A percentile compares a stretch with the other conserved stretches of the same genome.
Evolutionary conservation across 208 protist genomes (phyloP).

Genomic region (Acanthamoeba culbertsoni): DNA sequence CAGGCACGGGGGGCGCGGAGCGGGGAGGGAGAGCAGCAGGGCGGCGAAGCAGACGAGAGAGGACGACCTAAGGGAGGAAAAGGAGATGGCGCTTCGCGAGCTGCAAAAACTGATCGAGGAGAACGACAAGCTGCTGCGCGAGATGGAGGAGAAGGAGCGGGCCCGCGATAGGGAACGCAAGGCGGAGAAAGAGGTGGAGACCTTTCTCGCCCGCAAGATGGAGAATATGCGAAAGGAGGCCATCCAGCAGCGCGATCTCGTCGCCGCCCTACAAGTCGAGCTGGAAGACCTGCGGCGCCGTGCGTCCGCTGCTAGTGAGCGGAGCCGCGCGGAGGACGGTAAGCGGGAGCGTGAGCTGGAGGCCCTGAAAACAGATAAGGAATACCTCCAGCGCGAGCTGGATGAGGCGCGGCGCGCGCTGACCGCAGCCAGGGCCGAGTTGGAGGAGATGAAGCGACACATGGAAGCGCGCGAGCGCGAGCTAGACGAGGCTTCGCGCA

Average conservation of each 20-base stretch:
- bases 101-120: constrained; percentile 21
- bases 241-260: background rate
- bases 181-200: background rate
- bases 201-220: background rate
- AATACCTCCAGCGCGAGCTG: background rate
- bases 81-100: background rate
- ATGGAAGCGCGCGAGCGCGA: background rate
- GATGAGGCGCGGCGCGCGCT: background rate
- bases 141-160: background rate
- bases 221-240: background rate
- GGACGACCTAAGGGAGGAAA: background rate
- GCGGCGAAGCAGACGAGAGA: background rate
- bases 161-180: background rate
- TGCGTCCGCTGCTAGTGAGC: background rate
- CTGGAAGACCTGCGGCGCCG: background rate
- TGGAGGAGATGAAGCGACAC: background rate
- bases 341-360: background rate
- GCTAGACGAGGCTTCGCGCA: background rate
- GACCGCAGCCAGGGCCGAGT: background rate
- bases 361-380: background rate
- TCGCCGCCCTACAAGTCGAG: background rate
- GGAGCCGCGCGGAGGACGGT: background rate
- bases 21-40: background rate
- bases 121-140: constrained; percentile 38
- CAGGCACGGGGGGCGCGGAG: background rate